These are phyloP conservation scores for Conoideocrella luteorostrata DNA, from an alignment of 2,329 filamentous ascomycete genomes.

Conservation along the genomic window DNA sequence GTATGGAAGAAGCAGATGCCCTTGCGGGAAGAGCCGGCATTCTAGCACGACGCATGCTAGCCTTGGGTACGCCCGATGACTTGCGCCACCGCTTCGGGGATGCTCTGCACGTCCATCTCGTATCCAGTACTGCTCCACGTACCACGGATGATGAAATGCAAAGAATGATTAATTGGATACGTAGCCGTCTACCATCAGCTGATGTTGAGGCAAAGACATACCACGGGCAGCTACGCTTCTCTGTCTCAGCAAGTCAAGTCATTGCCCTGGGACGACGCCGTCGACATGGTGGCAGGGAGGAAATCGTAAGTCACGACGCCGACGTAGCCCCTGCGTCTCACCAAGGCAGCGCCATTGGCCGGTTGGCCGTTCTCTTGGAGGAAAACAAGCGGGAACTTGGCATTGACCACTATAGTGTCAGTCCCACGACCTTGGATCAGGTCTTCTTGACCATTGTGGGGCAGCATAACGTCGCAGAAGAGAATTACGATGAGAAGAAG, in stretches of 20 bases:
- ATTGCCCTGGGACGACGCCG: conserved; percentile 15
- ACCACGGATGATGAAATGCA: conserved; percentile 64
- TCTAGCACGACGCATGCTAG: conserved; percentile 78
- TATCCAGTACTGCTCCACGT: conserved; percentile 67
- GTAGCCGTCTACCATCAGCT: conserved; percentile 53
- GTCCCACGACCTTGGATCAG: conserved; percentile 81
- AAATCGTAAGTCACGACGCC: conserved; percentile 1
- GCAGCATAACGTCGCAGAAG: conserved; percentile 71
- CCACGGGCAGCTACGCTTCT: conserved; percentile 85
- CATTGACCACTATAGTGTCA: conserved; percentile 81
- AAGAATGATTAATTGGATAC: conserved; percentile 60
- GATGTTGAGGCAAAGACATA: conserved; percentile 67
- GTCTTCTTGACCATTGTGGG: conserved; percentile 84
- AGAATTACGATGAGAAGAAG: conserved; percentile 44
- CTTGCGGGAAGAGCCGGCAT: conserved; percentile 80
- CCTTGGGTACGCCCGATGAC: conserved; percentile 67
- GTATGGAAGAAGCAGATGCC: conserved; percentile 92
- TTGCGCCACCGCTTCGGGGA: conserved; percentile 72
- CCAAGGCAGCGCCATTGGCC: conserved; percentile 51
- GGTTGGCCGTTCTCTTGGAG: conserved; percentile 68
- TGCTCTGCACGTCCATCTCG: conserved; percentile 73
- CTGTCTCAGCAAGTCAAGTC: conserved; percentile 51
- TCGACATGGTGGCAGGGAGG: neutral
- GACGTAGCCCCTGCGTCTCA: conserved; percentile 20
- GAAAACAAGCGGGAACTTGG: conserved; percentile 61